A percentile compares a stretch with the other conserved stretches of the same genome.
Conservation (phyloP, 192 early-diverging fungal species). For the Umbelopsis ramanniana region DNA sequence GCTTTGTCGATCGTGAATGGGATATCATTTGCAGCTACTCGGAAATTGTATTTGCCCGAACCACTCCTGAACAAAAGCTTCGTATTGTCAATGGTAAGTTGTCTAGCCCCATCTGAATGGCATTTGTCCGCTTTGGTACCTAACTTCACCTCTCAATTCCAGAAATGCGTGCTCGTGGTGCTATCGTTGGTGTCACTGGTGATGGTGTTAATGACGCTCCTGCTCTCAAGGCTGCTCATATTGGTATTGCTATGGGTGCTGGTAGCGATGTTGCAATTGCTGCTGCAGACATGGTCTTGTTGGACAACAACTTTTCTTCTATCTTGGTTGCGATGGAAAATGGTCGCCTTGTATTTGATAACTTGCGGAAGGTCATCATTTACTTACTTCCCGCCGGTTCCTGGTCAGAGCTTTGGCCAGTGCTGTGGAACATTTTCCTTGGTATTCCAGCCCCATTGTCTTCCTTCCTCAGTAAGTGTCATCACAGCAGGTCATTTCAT, state of each 20-base stretch:
- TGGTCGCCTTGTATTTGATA: constrained; percentile 86
- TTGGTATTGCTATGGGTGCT: constrained; percentile 87
- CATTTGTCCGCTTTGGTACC: not conserved
- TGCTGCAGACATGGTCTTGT: constrained; percentile 67
- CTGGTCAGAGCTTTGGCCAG: constrained; percentile 68
- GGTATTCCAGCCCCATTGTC: constrained; percentile 82
- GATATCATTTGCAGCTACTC: constrained; percentile 66
- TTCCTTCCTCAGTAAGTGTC: constrained; percentile 58
- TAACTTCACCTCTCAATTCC: not conserved
- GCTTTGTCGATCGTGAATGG: constrained; percentile 70
- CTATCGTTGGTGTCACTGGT: constrained; percentile 82
- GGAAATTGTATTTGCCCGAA: constrained; percentile 88
- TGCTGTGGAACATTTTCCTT: constrained; percentile 77
- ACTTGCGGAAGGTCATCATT: constrained; percentile 84
- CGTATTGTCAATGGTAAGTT: constrained; percentile 60
- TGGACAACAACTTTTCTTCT: constrained; percentile 69
- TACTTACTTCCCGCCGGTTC: constrained; percentile 81
- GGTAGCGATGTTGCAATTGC: constrained; percentile 83
- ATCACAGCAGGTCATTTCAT: too few relatives aligned
- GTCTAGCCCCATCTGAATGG: not conserved
- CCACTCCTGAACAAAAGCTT: constrained; percentile 87
- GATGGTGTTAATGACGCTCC: constrained; percentile 93
- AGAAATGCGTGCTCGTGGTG: constrained; percentile 66
- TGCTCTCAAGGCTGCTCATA: constrained; percentile 83
- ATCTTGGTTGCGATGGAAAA: constrained; percentile 74